phyloP scores from a whole-genome alignment of 768 basidiomycete genomes.

The Trametes elegans region DNA sequence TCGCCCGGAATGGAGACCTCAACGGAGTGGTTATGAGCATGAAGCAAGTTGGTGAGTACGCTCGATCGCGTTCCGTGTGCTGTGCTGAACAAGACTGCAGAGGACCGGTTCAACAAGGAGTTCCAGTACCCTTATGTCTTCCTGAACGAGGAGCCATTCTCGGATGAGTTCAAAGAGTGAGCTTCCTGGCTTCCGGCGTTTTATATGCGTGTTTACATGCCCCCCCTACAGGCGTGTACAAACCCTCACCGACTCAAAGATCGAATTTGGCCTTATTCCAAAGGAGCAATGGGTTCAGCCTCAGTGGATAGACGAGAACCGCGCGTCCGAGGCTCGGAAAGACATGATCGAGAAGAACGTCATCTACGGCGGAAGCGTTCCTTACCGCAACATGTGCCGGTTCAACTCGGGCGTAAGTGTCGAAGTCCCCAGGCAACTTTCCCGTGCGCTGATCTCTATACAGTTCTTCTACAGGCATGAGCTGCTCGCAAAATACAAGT shows the following conservation, averaged over 20 bases:
- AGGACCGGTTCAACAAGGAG: slow-evolving; percentile 59
- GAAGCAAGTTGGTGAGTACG: slow-evolving; percentile 45
- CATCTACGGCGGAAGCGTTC: slow-evolving; percentile 64
- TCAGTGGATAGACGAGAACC: slow-evolving; percentile 59
- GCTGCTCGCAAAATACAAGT: slow-evolving; percentile 35
- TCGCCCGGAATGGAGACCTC: slow-evolving; percentile 47
- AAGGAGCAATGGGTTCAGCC: slow-evolving; percentile 81
- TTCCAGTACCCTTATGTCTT: slow-evolving; percentile 80
- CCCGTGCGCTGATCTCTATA: background rate
- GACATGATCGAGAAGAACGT: slow-evolving; percentile 57
- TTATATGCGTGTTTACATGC: slow-evolving; percentile 23
- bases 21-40: slow-evolving; percentile 45
- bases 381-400: slow-evolving; percentile 95
- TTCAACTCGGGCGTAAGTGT: slow-evolving; percentile 83
- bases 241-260: slow-evolving; percentile 57
- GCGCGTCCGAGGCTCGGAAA: slow-evolving; percentile 45
- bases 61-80: background rate
- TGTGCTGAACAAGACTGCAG: background rate
- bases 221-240: slow-evolving; percentile 49
- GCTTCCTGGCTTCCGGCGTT: slow-evolving; percentile 23
- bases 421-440: background rate
- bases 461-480: slow-evolving; percentile 59
- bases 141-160: slow-evolving; percentile 79
- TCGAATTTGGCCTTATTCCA: slow-evolving; percentile 79
- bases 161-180: slow-evolving; percentile 67